phyloP scores from a whole-genome alignment of 2,329 filamentous ascomycete species.

The Aureobasidium leucospermi region DNA sequence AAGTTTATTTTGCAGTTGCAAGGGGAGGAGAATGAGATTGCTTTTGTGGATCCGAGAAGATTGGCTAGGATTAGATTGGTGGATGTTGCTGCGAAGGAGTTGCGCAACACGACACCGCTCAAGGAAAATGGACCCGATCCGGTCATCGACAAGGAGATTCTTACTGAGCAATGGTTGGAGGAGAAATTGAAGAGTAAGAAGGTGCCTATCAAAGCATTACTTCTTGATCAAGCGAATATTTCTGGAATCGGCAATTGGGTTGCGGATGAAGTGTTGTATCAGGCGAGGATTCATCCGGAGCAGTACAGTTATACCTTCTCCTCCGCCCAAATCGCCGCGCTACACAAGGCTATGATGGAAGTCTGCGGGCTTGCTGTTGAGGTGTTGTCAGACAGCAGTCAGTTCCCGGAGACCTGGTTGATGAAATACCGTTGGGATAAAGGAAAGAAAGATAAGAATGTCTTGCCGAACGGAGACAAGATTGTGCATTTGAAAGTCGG shows the following conservation, averaged over 20 bases:
- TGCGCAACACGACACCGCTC: constrained; percentile 68
- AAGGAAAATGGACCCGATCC: constrained; percentile 93
- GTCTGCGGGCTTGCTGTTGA: constrained; percentile 77
- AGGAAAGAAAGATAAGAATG: constrained; percentile 63
- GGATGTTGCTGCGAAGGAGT: constrained; percentile 67
- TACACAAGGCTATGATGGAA: constrained; percentile 67
- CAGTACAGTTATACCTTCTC: constrained; percentile 81
- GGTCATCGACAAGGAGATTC: constrained; percentile 67
- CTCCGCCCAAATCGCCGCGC: constrained; percentile 59
- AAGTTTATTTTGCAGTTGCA: constrained; percentile 66
- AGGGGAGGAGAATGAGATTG: constrained; percentile 51
- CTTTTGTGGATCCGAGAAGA: constrained; percentile 77
- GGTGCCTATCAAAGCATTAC: constrained; percentile 80
- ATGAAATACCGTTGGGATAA: constrained; percentile 63
- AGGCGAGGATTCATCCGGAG: constrained; percentile 83
- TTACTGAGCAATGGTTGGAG: constrained; percentile 71
- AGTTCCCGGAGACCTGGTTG: constrained; percentile 76
- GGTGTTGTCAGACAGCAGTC: constrained; percentile 68
- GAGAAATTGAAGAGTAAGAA: constrained; percentile 65
- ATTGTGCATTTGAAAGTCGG: constrained; percentile 84
- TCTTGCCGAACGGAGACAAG: constrained; percentile 75
- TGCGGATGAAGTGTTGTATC: constrained; percentile 86
- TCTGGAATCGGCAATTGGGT: constrained; percentile 98
- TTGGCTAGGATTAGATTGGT: constrained; percentile 75
- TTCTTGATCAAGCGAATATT: constrained; percentile 81